These are phyloP conservation scores for Taxillus chinensis DNA, from an alignment of 164 flowering plant genomes.

Conservation along the genomic window DNA sequence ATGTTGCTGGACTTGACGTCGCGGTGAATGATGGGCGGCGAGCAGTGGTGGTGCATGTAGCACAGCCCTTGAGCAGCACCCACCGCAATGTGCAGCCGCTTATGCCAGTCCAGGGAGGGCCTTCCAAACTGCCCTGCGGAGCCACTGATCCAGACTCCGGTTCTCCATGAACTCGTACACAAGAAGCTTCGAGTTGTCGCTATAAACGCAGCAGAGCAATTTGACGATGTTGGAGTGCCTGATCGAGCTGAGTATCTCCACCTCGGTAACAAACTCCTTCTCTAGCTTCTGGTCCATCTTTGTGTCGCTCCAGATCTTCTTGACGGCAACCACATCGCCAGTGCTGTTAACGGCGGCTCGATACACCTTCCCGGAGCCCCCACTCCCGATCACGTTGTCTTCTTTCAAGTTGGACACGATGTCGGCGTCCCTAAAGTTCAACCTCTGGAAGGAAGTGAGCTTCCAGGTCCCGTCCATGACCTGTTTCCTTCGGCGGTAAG, in stretches of 20 bases:
- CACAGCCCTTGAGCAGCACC: slow-evolving; percentile 66
- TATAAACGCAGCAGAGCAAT: slow-evolving; percentile 43
- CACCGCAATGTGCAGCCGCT: slow-evolving; percentile 46
- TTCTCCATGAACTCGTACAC: slow-evolving; percentile 68
- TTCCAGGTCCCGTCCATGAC: slow-evolving; percentile 39
- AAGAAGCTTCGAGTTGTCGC: slow-evolving; percentile 42
- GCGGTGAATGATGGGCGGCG: slow-evolving; percentile 55
- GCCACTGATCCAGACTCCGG: slow-evolving; percentile 50
- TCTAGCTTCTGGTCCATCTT: slow-evolving; percentile 33
- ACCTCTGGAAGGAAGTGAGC: slow-evolving; percentile 58
- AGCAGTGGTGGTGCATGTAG: slow-evolving; percentile 66
- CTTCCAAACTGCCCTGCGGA: slow-evolving; percentile 22
- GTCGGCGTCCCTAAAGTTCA: slow-evolving; percentile 44
- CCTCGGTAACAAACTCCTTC: slow-evolving; percentile 56
- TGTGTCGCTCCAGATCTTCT: slow-evolving; percentile 37
- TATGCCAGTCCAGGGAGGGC: slow-evolving; percentile 44
- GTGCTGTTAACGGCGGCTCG: slow-evolving; percentile 19
- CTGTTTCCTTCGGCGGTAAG: slow-evolving; percentile 22
- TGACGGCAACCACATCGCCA: slow-evolving; percentile 44
- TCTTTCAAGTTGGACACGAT: slow-evolving; percentile 49
- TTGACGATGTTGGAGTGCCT: slow-evolving; percentile 61
- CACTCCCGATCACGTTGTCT: slow-evolving; percentile 46
- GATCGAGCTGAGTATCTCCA: slow-evolving; percentile 39
- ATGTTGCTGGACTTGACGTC: slow-evolving; percentile 78
- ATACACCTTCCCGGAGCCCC: slow-evolving; percentile 67